phyloP scores from a whole-genome alignment of 2,329 filamentous ascomycete genomes.

The Pestalotiopsis sp. region DNA sequence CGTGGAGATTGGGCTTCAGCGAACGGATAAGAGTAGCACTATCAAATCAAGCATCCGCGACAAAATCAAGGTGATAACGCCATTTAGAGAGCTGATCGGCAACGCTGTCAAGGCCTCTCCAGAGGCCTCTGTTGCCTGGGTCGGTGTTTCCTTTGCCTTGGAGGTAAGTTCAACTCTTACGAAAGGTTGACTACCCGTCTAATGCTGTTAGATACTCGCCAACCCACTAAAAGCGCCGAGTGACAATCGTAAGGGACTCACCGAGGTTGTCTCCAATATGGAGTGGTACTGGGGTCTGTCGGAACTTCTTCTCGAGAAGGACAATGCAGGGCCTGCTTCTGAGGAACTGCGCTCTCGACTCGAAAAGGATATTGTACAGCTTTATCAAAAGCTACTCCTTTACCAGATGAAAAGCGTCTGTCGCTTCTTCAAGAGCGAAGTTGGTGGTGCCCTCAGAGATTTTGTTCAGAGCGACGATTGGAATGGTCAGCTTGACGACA shows the following conservation, averaged over 20 bases:
- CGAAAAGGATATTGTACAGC: constrained; percentile 16
- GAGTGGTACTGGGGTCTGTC: background rate
- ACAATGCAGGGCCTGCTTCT: background rate
- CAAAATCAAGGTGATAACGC: background rate
- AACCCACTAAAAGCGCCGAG: background rate
- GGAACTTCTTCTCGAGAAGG: background rate
- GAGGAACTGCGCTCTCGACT: background rate
- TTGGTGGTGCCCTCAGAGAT: constrained; percentile 26
- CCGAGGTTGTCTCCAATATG: background rate
- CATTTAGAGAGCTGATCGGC: background rate
- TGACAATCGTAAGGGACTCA: background rate
- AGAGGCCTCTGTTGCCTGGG: background rate
- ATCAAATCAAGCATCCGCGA: background rate
- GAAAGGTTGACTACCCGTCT: background rate
- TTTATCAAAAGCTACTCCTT: background rate
- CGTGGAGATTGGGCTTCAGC: too few relatives aligned
- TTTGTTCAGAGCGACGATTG: constrained; percentile 27
- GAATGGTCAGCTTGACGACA: constrained; percentile 26
- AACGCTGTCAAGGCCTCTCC: background rate
- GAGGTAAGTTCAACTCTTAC: background rate
- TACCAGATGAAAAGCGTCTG: constrained; percentile 27
- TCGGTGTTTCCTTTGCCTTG: background rate
- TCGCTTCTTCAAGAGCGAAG: background rate
- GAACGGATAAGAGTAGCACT: too few relatives aligned
- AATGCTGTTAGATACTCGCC: background rate